A percentile compares a stretch with the other conserved stretches of the same genome.
These are phyloP conservation scores for Trichocomaceae sp. DNA, from an alignment of 2,329 filamentous ascomycete genomes.

Conservation along the genomic window DNA sequence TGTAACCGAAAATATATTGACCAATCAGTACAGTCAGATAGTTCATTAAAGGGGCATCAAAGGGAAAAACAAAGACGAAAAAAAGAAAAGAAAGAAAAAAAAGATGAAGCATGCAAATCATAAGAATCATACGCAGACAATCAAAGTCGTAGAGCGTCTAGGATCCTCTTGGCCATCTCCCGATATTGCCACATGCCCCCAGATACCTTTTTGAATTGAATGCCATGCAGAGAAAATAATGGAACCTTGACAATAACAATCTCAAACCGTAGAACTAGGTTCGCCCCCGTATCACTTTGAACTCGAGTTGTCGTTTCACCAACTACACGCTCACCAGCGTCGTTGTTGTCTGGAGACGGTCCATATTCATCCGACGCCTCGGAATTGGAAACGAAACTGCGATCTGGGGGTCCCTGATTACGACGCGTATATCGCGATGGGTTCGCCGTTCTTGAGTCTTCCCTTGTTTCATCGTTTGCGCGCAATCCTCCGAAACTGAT, in stretches of 20 bases:
- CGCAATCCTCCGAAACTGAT: conserved; percentile 76
- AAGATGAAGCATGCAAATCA: background rate
- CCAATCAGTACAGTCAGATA: background rate
- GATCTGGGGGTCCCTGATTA: conserved; percentile 49
- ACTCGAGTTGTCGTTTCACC: conserved; percentile 91
- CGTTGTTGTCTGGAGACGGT: conserved; percentile 32
- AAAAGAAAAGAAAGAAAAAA: background rate
- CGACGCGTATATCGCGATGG: conserved; percentile 39
- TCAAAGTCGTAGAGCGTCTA: conserved; percentile 76
- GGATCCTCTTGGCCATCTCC: conserved; percentile 93
- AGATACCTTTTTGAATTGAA: conserved; percentile 95
- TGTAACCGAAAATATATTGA: conserved; percentile 7
- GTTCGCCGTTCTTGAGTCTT: conserved; percentile 49
- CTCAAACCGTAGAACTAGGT: conserved; percentile 81
- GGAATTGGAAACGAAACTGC: conserved; percentile 75
- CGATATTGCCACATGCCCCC: conserved; percentile 99
- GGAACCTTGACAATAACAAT: conserved; percentile 98
- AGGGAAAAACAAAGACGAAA: background rate
- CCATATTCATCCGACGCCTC: conserved; percentile 75
- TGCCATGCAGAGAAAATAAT: conserved; percentile 82
- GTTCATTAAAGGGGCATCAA: conserved; percentile 4
- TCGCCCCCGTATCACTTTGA: conserved; percentile 78
- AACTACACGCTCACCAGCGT: conserved; percentile 54
- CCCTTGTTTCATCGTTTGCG: conserved; percentile 60
- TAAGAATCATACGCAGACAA: conserved; percentile 6